Evolutionary conservation across 2,329 filamentous ascomycete species (phyloP).

Genomic region (Neocatenulostroma microsporum): DNA sequence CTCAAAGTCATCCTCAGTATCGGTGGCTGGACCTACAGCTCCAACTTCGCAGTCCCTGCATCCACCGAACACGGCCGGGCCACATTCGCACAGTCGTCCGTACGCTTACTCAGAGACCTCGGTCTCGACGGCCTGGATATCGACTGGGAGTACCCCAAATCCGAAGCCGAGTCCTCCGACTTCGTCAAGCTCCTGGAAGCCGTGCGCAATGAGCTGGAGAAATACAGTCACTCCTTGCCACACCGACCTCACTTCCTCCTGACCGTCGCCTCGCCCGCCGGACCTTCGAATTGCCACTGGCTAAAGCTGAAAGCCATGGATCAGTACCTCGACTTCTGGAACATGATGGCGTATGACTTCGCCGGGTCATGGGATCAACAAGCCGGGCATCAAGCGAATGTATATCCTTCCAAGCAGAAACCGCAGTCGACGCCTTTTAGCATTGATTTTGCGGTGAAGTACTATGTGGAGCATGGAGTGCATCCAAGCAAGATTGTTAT

Average conservation of each 20-base stretch:
- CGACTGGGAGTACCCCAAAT: slow-evolving; percentile 44
- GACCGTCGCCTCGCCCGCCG: slow-evolving; percentile 39
- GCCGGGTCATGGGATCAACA: slow-evolving; percentile 70
- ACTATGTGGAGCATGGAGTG: slow-evolving; percentile 59
- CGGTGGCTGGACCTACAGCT: slow-evolving; percentile 71
- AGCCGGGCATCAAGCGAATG: slow-evolving; percentile 73
- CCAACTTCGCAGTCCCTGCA: slow-evolving; percentile 66
- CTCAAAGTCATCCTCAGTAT: slow-evolving; percentile 76
- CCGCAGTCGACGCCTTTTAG: slow-evolving; percentile 69
- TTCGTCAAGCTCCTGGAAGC: slow-evolving; percentile 35
- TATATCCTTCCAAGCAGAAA: slow-evolving; percentile 53
- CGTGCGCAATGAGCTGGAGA: slow-evolving; percentile 33
- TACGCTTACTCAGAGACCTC: slow-evolving; percentile 67
- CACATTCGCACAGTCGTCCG: slow-evolving; percentile 62
- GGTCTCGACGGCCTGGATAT: slow-evolving; percentile 56
- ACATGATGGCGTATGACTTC: slow-evolving; percentile 47
- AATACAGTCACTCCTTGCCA: slow-evolving; percentile 31
- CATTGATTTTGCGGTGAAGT: slow-evolving; percentile 60
- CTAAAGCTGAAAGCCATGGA: slow-evolving; percentile 37
- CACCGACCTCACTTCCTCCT: slow-evolving; percentile 35
- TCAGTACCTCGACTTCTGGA: slow-evolving; percentile 41
- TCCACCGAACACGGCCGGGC: slow-evolving; percentile 54
- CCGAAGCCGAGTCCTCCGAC: slow-evolving; percentile 33
- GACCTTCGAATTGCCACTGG: slow-evolving; percentile 36
- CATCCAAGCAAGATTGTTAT: slow-evolving; percentile 66